These are phyloP conservation scores for Rutstroemia sp. DNA, from an alignment of 2,329 filamentous ascomycete genomes.

Conservation along the genomic window DNA sequence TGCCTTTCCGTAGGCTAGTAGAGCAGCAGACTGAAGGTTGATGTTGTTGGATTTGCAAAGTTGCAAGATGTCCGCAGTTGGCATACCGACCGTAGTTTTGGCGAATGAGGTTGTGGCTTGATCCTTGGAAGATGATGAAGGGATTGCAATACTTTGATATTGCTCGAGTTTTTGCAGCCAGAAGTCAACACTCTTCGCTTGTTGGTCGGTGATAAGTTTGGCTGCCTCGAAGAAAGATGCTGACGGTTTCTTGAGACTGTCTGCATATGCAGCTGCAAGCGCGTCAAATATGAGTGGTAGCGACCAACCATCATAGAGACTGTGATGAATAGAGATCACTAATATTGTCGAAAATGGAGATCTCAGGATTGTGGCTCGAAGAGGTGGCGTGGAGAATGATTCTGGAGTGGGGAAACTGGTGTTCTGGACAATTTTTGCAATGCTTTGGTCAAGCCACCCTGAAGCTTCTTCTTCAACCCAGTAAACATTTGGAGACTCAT, in stretches of 20 bases:
- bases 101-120: neutral
- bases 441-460: neutral
- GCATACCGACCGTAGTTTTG: neutral
- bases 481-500: neutral
- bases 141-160: neutral
- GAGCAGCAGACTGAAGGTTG: neutral
- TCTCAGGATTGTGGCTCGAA: neutral
- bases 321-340: slow-evolving; percentile 47
- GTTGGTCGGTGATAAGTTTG: neutral
- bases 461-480: neutral
- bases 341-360: slow-evolving; percentile 29
- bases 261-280: neutral
- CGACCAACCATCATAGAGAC: slow-evolving; percentile 49
- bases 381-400: neutral
- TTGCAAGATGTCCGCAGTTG: neutral
- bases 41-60: neutral
- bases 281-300: slow-evolving; percentile 24
- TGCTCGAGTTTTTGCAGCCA: neutral
- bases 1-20: neutral
- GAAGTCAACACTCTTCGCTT: neutral
- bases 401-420: slow-evolving; percentile 8
- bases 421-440: neutral
- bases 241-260: neutral
- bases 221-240: neutral
- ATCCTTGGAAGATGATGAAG: neutral